Base-by-base conservation (phyloP, 2,329 filamentous ascomycete genomes). In the Alternaria longipes region DNA sequence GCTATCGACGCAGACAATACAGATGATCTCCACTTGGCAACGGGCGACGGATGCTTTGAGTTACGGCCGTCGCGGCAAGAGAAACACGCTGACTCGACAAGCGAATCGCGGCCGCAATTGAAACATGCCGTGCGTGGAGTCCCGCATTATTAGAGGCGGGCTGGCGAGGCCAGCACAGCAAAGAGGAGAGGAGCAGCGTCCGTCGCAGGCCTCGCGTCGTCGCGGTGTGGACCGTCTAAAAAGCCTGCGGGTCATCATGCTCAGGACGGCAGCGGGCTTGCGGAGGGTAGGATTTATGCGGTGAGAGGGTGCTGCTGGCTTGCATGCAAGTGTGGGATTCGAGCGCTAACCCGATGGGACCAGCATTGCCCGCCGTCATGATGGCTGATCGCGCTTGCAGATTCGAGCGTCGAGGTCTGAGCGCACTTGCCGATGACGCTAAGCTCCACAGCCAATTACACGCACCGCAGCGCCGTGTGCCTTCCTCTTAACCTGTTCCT, bases 1-100 rank as follows among this genome's bases (percentile, higher is more conserved):
- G 58, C 64, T 68, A 63, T 61, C 36, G 65, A 63, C 64, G 68
- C 71, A 73, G 58, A 69, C 62, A 68, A 72, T 63, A 64, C 26
- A 55, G 67, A 67, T 66, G 68, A 69, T 66, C 64, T 59, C 61
- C 64, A 60, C 71, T 74, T 70, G 71, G 71, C 71, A 74, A 72
- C 66, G 62, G 67, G 65, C 62, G 54, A 51, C 53, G 52, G 54
- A 60, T 49, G 54, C 61, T 47, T 51, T 55, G 66, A 60, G 63
- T 62, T 65, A 65, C 60, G 62, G 62, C 49, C 26, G 53, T 44
- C 40, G 63, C 56, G 50, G 56, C 54, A 64, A 51, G 47, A 46
- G 54, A 59, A 60, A 62, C 63, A 60, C 45, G 46, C 55, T 60
- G 63, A 65, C 60, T 65, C 65, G 58, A 62, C 49, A 54, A 64